Evolutionary conservation across 202 grass and related monocot genomes (phyloP).

Genomic region (Sporobolus alterniflorus): DNA sequence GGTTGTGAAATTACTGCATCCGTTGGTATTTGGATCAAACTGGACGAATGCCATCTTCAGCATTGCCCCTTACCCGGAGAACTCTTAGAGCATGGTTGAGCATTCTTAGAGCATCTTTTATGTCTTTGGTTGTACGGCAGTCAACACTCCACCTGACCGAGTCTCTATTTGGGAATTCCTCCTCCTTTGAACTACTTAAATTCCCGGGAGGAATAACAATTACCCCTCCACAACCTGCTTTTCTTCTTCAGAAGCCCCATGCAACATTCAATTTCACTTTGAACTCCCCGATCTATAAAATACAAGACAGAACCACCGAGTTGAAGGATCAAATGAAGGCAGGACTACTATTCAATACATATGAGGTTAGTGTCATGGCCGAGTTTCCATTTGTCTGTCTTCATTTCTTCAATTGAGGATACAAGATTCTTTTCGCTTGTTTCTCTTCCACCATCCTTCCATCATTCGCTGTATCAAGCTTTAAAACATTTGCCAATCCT

Average conservation of each 20-base stretch:
- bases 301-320: slow-evolving; percentile 75
- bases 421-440: no score
- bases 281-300: slow-evolving; percentile 89
- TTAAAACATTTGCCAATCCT: background rate
- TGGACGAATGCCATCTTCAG: slow-evolving; percentile 90
- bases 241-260: slow-evolving; percentile 77
- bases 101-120: slow-evolving; percentile 81
- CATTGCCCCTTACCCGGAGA: slow-evolving; percentile 77
- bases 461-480: slow-evolving; percentile 1
- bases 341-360: slow-evolving; percentile 69
- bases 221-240: slow-evolving; percentile 79
- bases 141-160: slow-evolving; percentile 82
- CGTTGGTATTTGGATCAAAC: slow-evolving; percentile 62
- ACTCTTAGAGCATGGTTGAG: slow-evolving; percentile 76
- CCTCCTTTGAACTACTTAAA: slow-evolving; percentile 80
- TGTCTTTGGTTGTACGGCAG: slow-evolving; percentile 78
- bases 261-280: slow-evolving; percentile 92
- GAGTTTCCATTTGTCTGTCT: slow-evolving; percentile 16
- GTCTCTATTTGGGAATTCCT: slow-evolving; percentile 86
- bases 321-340: slow-evolving; percentile 95
- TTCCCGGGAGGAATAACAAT: slow-evolving; percentile 96
- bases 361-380: slow-evolving; percentile 63
- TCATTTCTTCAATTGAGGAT: background rate
- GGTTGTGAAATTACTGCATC: slow-evolving; percentile 66
- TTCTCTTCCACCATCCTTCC: no score